Conservation (phyloP, 2,329 filamentous ascomycete genomes). For the Hymenoscyphus repandus region DNA sequence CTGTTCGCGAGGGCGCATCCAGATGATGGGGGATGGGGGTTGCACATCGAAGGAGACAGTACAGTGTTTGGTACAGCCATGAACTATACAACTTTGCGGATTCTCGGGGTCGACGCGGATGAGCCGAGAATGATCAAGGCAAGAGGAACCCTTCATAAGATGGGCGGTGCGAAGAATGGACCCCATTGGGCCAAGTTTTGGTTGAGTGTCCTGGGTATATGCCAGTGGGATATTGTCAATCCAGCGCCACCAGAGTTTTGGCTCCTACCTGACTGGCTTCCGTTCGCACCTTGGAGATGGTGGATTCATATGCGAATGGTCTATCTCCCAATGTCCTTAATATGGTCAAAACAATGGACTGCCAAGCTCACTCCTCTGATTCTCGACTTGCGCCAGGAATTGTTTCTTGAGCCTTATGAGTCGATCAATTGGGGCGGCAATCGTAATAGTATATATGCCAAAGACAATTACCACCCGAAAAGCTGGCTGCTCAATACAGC, state of each 20-base stretch:
- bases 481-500: slow-evolving; percentile 71
- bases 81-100: slow-evolving; percentile 77
- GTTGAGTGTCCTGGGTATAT: slow-evolving; percentile 78
- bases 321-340: slow-evolving; percentile 85
- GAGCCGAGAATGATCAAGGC: slow-evolving; percentile 83
- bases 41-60: slow-evolving; percentile 92
- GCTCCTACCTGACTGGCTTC: slow-evolving; percentile 87
- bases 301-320: slow-evolving; percentile 98
- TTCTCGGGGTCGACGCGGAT: slow-evolving; percentile 79
- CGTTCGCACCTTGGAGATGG: slow-evolving; percentile 88
- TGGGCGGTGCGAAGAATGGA: slow-evolving; percentile 76
- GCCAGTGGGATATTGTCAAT: slow-evolving; percentile 88
- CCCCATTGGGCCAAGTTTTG: slow-evolving; percentile 99
- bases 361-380: slow-evolving; percentile 72
- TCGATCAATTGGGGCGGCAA: slow-evolving; percentile 72
- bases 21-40: slow-evolving; percentile 91
- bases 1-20: slow-evolving; percentile 79
- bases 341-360: slow-evolving; percentile 79
- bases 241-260: slow-evolving; percentile 91
- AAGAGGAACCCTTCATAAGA: slow-evolving; percentile 71
- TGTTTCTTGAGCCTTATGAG: slow-evolving; percentile 75
- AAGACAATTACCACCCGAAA: slow-evolving; percentile 92
- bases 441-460: slow-evolving; percentile 73
- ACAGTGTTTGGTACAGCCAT: slow-evolving; percentile 84
- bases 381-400: slow-evolving; percentile 67